Base-by-base conservation (phyloP, 2,329 filamentous ascomycete genomes). In the Colletotrichum plurivorum region DNA sequence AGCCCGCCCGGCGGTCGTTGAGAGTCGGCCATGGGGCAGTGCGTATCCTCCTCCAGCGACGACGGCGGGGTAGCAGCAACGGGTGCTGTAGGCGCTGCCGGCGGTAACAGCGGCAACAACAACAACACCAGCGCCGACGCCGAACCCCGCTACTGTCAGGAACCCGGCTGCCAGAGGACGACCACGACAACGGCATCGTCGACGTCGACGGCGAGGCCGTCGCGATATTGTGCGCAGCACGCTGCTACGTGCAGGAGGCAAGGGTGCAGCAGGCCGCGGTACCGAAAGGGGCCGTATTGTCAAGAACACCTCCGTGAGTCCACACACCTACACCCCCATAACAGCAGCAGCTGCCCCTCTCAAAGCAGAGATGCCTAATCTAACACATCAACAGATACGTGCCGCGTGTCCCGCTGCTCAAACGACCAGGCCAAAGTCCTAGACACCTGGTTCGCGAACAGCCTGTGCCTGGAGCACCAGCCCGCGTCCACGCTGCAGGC, bases 261-360 rank as follows among this genome's bases (percentile, higher is more conserved):
- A 51, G 67, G 67, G 36, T 69, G 67, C 36, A 20, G 43, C 18
- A 69, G 49, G 43, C 48, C 59, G 20, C 63, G 67, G 56, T 51
- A 55, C 43, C 63, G 64, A 27, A 63, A 59, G 58, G 67, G 58
- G 15, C 67, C 64, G 39, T 70, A 68, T 20, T 70, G 67, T 68
- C 67, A 63, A 63, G 57, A 68, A 22, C 67, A 70, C 54, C 25
- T 68, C 43, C 18, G 67, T 70, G 59, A 63, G 67, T 63, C 43
- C 27, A 27, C n/a, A n/a, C n/a, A n/a, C n/a, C n/a, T n/a, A n/a
- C n/a, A n/a, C n/a, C n/a, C n/a, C n/a, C n/a, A 8, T 6, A 31
- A 8, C 27, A 4, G 27, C 27, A 31, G 27, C 27, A 31, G 27
- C 27, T 7, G 27, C 27, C 6, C 9, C 4, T n/a, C n/a, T n/a